Base-by-base conservation (phyloP, 2,329 filamentous ascomycete species). In the Xylariaceae sp. region DNA sequence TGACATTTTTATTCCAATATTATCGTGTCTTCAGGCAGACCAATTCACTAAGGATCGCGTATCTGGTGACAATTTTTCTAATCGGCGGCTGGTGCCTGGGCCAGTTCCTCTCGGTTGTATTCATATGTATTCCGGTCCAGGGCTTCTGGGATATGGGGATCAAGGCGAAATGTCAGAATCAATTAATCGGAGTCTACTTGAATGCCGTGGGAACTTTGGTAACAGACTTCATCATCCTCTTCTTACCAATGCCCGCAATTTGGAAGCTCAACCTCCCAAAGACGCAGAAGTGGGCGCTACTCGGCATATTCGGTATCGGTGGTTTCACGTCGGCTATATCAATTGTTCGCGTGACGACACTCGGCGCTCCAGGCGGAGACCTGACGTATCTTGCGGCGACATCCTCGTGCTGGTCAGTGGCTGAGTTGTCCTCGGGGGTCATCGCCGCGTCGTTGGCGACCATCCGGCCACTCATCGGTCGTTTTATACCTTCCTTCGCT, bases 1-100 rank as follows among this genome's bases (percentile, higher is more conserved):
- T 71, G 46, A 72, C 73, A 0, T 73, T 76, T 34, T 63, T 76
- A 24, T 57, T 74, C 6, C 74, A 76, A 56, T 76, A 76, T 64
- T 72, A 71, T 36, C 72, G 74, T 19, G 65, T 75, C 8, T 70
- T 75, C 11, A 65, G 68, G 12, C 61, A 65, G 8, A 64, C 68
- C 53, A 62, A 65, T 23, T 59, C 44, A 12, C 54, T 69, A 37
- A 49, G 50, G 31, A 44, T 48, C 23, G 40, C 47, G 33, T 72
- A 70, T 47, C 51, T 67, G 47, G 34, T 58, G 17, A 64, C 68
- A 46, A 66, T 69, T 17, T 39, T 71, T 28, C 14, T 71, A 5
- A 62, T 73, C 24, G 61, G 65, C n/a, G 56, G 56, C 37, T 71
- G 71, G 71, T 61, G 65, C 3, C 28, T 67, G 4, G 63, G 64